These are phyloP conservation scores for Lepraria neglecta DNA, from an alignment of 495 filamentous ascomycete species.

Conservation along the genomic window DNA sequence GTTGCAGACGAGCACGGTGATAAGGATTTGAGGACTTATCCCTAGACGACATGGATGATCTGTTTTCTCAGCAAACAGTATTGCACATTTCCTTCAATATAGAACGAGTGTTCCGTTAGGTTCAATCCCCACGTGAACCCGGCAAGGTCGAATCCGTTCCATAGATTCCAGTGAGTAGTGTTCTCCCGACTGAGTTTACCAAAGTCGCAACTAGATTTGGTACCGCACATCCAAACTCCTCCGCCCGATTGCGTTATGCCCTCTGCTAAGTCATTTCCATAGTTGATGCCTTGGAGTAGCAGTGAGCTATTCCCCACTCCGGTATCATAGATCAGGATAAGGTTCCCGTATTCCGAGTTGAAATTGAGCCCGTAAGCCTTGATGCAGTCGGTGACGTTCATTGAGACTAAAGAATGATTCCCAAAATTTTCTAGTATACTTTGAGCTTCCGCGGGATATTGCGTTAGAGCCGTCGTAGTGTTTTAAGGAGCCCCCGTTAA, in stretches of 20 bases:
- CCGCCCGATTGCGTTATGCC: background rate
- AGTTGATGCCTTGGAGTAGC: background rate
- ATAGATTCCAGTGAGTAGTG: background rate
- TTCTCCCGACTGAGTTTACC: background rate
- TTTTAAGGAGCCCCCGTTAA: background rate
- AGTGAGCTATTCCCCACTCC: background rate
- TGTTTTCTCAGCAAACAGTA: background rate
- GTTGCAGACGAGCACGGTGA: background rate
- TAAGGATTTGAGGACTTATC: background rate
- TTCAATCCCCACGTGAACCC: background rate
- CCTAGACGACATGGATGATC: background rate
- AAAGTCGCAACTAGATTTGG: background rate
- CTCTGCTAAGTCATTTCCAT: background rate
- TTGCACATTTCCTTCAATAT: background rate
- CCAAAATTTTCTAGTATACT: background rate
- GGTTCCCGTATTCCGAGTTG: background rate
- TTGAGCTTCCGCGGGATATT: background rate
- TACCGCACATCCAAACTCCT: background rate
- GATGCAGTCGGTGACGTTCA: background rate
- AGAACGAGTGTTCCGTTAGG: background rate
- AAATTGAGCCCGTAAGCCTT: background rate
- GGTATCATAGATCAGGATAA: background rate
- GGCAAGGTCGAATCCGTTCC: background rate
- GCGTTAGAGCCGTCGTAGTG: background rate
- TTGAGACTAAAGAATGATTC: background rate